Evolutionary conservation across 495 filamentous ascomycete genomes (phyloP).

Genomic region (Lophium mytilinum): DNA sequence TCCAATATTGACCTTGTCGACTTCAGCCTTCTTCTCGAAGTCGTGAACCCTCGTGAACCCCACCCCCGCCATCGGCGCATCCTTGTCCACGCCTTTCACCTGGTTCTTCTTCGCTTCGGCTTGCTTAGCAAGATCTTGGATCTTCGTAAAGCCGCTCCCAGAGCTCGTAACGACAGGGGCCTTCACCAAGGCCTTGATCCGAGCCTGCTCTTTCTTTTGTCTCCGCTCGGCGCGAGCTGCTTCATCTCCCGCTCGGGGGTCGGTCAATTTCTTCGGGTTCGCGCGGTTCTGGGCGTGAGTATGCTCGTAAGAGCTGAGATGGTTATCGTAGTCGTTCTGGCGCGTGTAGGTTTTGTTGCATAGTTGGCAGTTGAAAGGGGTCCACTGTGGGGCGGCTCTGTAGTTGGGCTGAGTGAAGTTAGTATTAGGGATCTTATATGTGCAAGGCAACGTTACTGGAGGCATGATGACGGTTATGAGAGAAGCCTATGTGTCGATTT

Average conservation of each 20-base stretch:
- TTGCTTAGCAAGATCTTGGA: slow-evolving; percentile 23
- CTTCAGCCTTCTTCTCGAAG: slow-evolving; percentile 13
- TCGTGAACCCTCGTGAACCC: slow-evolving; percentile 44
- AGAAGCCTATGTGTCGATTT: too few relatives aligned
- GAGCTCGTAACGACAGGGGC: slow-evolving; percentile 18
- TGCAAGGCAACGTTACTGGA: not conserved
- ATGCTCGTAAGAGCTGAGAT: slow-evolving; percentile 64
- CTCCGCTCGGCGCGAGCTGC: slow-evolving; percentile 45
- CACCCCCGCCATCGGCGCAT: slow-evolving; percentile 31
- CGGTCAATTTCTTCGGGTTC: slow-evolving; percentile 59
- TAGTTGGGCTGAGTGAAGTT: not conserved
- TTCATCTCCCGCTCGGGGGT: slow-evolving; percentile 48
- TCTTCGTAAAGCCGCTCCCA: slow-evolving; percentile 49
- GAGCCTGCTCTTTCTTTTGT: slow-evolving; percentile 60
- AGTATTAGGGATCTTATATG: not conserved
- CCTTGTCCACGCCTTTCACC: not conserved
- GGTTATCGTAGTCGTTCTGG: slow-evolving; percentile 63
- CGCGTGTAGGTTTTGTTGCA: slow-evolving; percentile 63
- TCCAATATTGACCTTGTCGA: not conserved
- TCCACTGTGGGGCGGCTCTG: not conserved
- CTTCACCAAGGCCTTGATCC: slow-evolving; percentile 47
- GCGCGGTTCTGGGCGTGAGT: slow-evolving; percentile 59
- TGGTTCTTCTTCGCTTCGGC: slow-evolving; percentile 9
- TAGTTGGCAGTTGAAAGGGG: slow-evolving; percentile 70
- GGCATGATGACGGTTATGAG: not conserved